phyloP scores from a whole-genome alignment of 805 yeast genomes.

The Metschnikowia henanensis region DNA sequence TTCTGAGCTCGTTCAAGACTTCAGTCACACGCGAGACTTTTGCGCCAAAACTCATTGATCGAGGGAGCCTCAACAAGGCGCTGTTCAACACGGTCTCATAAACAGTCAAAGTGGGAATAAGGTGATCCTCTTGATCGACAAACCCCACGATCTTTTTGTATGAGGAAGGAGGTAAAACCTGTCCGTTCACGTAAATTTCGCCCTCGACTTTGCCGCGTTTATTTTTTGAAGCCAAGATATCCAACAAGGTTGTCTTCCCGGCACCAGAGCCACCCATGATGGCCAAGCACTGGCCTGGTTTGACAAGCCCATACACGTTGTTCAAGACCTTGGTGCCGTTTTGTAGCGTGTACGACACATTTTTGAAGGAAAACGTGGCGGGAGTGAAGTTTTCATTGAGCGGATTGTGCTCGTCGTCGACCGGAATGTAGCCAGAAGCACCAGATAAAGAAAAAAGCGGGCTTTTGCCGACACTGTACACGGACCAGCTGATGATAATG shows the following conservation, averaged over 20 bases:
- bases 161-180: slow-evolving; percentile 38
- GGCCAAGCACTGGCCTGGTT: slow-evolving; percentile 88
- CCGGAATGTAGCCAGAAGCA: slow-evolving; percentile 24
- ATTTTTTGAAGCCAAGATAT: slow-evolving; percentile 85
- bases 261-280: slow-evolving; percentile 99
- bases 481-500: slow-evolving; percentile 40
- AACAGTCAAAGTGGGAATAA: slow-evolving; percentile 91
- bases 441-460: slow-evolving; percentile 60
- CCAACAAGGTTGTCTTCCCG: slow-evolving; percentile 92
- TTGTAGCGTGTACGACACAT: slow-evolving; percentile 57
- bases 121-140: slow-evolving; percentile 93
- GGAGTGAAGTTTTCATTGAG: slow-evolving; percentile 59
- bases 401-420: slow-evolving; percentile 33
- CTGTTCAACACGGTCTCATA: slow-evolving; percentile 93
- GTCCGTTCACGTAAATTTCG: slow-evolving; percentile 76
- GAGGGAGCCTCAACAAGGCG: slow-evolving; percentile 85
- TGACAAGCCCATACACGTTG: slow-evolving; percentile 69
- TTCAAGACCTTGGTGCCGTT: slow-evolving; percentile 54
- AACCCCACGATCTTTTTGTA: slow-evolving; percentile 79
- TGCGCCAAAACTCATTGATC: slow-evolving; percentile 67
- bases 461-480: slow-evolving; percentile 54
- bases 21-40: slow-evolving; percentile 82
- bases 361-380: slow-evolving; percentile 73
- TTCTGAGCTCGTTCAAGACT: slow-evolving; percentile 82
- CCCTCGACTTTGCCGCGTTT: slow-evolving; percentile 75